These are phyloP conservation scores for Fusarium citri DNA, from an alignment of 2,329 filamentous ascomycete species.

Conservation along the genomic window DNA sequence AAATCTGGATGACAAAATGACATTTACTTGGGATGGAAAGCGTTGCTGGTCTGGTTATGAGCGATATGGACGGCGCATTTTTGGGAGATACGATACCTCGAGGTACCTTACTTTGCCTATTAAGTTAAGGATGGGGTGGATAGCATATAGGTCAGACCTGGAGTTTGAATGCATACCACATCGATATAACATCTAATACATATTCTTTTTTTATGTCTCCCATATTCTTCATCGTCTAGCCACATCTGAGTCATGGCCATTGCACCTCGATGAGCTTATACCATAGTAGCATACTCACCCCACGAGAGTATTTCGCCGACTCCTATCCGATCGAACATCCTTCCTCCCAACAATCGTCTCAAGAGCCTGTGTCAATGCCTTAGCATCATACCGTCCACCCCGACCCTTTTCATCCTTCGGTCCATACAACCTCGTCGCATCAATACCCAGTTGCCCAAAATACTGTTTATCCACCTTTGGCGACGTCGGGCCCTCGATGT, in stretches of 20 bases:
- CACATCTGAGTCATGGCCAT: not conserved
- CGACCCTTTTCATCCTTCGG: conserved; percentile 59
- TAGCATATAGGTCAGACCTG: conserved; percentile 31
- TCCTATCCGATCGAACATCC: conserved; percentile 52
- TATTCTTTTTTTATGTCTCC: conserved; percentile 12
- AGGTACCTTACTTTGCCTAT: not conserved
- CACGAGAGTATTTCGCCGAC: conserved; percentile 59
- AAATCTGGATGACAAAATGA: not conserved
- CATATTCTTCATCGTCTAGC: not conserved
- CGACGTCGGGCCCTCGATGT: conserved; percentile 77
- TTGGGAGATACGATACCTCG: conserved; percentile 7
- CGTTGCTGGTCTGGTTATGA: conserved; percentile 1
- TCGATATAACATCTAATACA: conserved; percentile 39
- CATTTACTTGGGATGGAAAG: not conserved
- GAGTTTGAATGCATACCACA: conserved; percentile 37
- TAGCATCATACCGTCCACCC: conserved; percentile 77
- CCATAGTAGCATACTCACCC: conserved; percentile 36
- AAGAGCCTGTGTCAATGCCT: conserved; percentile 78
- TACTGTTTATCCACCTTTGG: conserved; percentile 76
- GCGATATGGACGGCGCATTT: conserved; percentile 22
- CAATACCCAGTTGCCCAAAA: conserved; percentile 76
- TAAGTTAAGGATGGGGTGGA: conserved; percentile 11
- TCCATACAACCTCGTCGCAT: conserved; percentile 81
- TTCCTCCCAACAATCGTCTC: conserved; percentile 78
- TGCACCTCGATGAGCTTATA: too few species aligned